A percentile compares a stretch with the other conserved stretches of the same genome.
Conservation (phyloP, 2,329 filamentous ascomycete species). For the Metarhizium anisopliae region DNA sequence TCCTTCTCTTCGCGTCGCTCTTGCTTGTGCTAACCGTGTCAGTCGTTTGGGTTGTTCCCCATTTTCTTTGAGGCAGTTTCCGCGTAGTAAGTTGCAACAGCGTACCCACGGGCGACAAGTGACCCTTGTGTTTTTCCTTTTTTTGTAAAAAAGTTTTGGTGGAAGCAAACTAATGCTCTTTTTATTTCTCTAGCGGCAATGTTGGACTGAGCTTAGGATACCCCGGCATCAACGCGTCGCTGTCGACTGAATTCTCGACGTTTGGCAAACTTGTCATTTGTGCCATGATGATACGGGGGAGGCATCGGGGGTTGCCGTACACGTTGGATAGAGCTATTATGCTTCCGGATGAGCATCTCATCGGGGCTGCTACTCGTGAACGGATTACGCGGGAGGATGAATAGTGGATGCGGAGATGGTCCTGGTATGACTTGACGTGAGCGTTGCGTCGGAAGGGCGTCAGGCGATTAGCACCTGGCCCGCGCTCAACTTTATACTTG, state of each 20-base stretch:
- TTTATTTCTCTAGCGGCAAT: constrained; percentile 18
- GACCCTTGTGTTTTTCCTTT: too few relatives aligned
- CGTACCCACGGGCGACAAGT: neutral
- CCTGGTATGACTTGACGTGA: too few relatives aligned
- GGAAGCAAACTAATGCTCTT: neutral
- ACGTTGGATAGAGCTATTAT: constrained; percentile 25
- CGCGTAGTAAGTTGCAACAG: constrained; percentile 19
- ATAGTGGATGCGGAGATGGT: too few relatives aligned
- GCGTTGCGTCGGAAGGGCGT: too few relatives aligned
- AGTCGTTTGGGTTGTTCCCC: constrained; percentile 22
- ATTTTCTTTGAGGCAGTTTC: constrained; percentile 26
- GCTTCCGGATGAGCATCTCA: constrained; percentile 16
- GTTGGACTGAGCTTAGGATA: constrained; percentile 27
- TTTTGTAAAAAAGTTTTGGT: neutral
- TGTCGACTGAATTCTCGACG: constrained; percentile 20
- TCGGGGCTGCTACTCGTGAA: neutral
- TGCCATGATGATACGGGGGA: constrained; percentile 28
- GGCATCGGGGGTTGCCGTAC: constrained; percentile 26
- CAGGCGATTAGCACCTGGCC: too few relatives aligned
- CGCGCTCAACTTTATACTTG: too few relatives aligned
- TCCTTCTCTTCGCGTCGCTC: neutral
- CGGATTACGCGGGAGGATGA: constrained; percentile 12
- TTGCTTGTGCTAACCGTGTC: neutral
- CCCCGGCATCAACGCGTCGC: constrained; percentile 19
- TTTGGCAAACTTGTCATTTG: constrained; percentile 29